Conservation (phyloP, 768 basidiomycete genomes). For the Cyclocybe cylindracea region DNA sequence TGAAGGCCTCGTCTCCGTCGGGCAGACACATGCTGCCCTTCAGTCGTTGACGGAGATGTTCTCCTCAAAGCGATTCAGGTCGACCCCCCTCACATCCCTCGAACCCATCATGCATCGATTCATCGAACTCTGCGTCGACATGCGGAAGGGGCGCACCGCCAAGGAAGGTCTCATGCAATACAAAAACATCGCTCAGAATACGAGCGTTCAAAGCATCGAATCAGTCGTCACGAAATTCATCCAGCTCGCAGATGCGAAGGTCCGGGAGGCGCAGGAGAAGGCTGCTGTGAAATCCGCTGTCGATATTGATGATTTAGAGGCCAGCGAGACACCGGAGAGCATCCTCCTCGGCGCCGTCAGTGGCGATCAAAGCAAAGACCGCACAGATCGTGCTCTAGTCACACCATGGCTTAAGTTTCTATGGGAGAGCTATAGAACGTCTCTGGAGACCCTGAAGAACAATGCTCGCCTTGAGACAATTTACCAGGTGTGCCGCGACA, state of each 20-base stretch:
- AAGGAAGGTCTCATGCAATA: constrained; percentile 97
- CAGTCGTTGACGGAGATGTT: constrained; percentile 93
- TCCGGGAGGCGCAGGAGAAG: constrained; percentile 84
- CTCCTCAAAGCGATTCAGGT: constrained; percentile 89
- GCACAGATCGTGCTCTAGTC: constrained; percentile 92
- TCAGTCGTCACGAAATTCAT: constrained; percentile 87
- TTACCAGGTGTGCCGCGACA: constrained; percentile 76
- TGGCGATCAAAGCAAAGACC: constrained; percentile 87
- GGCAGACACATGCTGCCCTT: constrained; percentile 86
- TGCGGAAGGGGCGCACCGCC: constrained; percentile 90
- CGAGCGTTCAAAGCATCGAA: constrained; percentile 89
- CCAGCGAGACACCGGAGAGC: constrained; percentile 92
- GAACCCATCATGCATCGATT: constrained; percentile 97
- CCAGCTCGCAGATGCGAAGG: constrained; percentile 76
- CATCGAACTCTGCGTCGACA: constrained; percentile 93
- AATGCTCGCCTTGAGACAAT: constrained; percentile 90
- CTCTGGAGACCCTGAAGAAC: constrained; percentile 93
- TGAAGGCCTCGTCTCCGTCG: constrained; percentile 92
- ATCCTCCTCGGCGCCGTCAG: constrained; percentile 89
- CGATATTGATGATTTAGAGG: constrained; percentile 94
- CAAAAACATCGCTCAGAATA: constrained; percentile 97
- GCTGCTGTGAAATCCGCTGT: constrained; percentile 74
- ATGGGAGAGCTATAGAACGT: constrained; percentile 98
- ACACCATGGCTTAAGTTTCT: constrained; percentile 98
- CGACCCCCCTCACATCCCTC: constrained; percentile 82